Evolutionary conservation across 345 rosid genomes (phyloP).

Genomic region (Salix exigua): DNA sequence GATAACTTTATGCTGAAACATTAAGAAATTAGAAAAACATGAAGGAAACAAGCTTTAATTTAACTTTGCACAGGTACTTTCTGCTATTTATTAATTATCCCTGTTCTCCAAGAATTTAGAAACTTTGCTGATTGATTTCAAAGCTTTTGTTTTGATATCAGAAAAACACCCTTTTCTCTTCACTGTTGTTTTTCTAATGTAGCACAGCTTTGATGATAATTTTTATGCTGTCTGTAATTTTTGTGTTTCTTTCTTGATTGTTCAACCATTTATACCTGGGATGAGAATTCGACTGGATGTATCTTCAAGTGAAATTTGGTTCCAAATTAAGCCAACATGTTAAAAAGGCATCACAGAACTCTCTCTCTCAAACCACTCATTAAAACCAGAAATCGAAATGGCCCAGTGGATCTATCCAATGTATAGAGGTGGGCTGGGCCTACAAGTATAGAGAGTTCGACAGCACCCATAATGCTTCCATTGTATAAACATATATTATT

Average conservation of each 20-base stretch:
- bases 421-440: neutral
- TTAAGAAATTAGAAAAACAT: too few species aligned
- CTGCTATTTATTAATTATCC: neutral
- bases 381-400: neutral
- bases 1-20: too few species aligned
- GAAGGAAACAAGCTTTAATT: neutral
- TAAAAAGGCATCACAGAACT: too few species aligned
- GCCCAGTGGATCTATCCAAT: neutral
- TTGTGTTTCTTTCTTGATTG: neutral
- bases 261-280: neutral
- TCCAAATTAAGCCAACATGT: too few species aligned
- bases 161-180: neutral
- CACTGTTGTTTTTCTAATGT: too few species aligned
- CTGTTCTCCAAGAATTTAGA: neutral
- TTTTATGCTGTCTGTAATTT: neutral
- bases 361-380: neutral
- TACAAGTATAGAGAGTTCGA: neutral
- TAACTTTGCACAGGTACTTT: conserved; percentile 10
- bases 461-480: neutral
- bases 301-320: too few species aligned
- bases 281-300: neutral
- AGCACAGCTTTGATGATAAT: neutral
- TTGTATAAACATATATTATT: neutral
- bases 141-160: neutral
- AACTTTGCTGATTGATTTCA: neutral